These are phyloP conservation scores for Beauveria bassiana DNA, from an alignment of 2,329 filamentous ascomycete species.

Conservation along the genomic window DNA sequence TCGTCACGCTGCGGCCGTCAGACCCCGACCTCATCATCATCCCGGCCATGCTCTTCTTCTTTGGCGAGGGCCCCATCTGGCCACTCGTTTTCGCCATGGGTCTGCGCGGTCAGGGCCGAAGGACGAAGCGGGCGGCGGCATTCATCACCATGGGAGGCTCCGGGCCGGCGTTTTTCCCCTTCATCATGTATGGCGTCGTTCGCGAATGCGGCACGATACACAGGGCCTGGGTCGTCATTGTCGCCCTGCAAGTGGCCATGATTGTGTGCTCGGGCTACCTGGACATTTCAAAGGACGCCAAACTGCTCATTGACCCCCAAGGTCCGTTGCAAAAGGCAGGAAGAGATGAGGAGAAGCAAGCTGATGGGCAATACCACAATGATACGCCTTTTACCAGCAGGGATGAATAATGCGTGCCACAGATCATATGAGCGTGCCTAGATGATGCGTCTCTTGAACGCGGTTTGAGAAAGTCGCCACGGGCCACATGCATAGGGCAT, in stretches of 20 bases:
- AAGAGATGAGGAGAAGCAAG: not conserved
- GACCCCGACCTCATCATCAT: slow-evolving; percentile 44
- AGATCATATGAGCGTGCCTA: not conserved
- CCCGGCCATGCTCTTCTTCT: slow-evolving; percentile 64
- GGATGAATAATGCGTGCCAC: not conserved
- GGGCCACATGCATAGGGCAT: not conserved
- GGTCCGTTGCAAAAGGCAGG: not conserved
- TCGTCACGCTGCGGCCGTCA: slow-evolving; percentile 35
- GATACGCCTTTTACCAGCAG: not conserved
- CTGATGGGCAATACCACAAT: not conserved
- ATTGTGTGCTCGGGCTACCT: slow-evolving; percentile 44
- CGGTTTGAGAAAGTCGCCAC: not conserved
- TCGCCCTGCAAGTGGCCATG: slow-evolving; percentile 40
- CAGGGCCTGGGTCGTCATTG: slow-evolving; percentile 56
- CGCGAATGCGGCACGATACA: slow-evolving; percentile 52
- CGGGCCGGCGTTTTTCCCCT: slow-evolving; percentile 67
- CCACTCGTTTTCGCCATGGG: slow-evolving; percentile 75
- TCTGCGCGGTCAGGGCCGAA: slow-evolving; percentile 69
- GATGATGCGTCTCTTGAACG: not conserved
- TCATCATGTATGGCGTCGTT: slow-evolving; percentile 62
- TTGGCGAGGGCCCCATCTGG: slow-evolving; percentile 77
- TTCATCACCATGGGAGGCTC: slow-evolving; percentile 70
- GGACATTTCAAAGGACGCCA: slow-evolving; percentile 37
- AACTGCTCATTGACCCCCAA: slow-evolving; percentile 31
- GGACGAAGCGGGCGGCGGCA: slow-evolving; percentile 71